Base-by-base conservation (phyloP, 129 eudicot genomes). In the Smallanthus sonchifolius region DNA sequence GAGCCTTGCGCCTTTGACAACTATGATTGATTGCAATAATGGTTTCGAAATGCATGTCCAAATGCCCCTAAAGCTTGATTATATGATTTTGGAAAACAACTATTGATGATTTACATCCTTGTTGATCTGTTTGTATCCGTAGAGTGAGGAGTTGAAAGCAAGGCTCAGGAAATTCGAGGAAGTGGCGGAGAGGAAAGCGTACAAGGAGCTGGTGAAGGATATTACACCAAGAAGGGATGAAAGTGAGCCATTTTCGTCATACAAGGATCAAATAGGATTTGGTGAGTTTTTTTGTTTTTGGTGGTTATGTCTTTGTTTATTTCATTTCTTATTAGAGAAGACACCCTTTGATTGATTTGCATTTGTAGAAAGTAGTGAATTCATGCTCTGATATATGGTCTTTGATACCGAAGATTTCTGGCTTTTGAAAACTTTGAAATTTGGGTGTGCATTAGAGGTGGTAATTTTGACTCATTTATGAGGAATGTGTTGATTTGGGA, bases 241-340 rank as follows among this genome's bases (percentile, higher is more conserved):
- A 54, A 86, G 80, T 64, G 98, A 90, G 84, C 97, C 97, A 2
- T 93, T 93, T 73, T 93, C 98, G 49, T 88, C 97, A 19, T 93
- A 88, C 83, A 93, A 93, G 69, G 97, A 93, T 85, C 98, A 88
- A 67, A 44, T 93, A 38, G 98, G 98, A 57, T 93, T 90, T 32
- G 98, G 96, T 90, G 45, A 77, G 88, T 81, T 59, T 39, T 28
- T 47, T 0, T 32, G 11, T 34, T 5, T 61, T 62, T 35, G 4
- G 7, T 61, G 32, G 24, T 4, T 63, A 30, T 73, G 11, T 16
- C 4, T 20, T 19, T 37, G 24, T 67, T 30, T 7, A 13, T 39
- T 65, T 10, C 5, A 7, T 43, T 44, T 48, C 35, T 44, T 45
- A 5, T 2, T 14, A 61, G 61, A 16, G 13, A 15, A 32, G 4